Conservation (phyloP, 2,329 filamentous ascomycete species). For the Botryotinia convoluta region DNA sequence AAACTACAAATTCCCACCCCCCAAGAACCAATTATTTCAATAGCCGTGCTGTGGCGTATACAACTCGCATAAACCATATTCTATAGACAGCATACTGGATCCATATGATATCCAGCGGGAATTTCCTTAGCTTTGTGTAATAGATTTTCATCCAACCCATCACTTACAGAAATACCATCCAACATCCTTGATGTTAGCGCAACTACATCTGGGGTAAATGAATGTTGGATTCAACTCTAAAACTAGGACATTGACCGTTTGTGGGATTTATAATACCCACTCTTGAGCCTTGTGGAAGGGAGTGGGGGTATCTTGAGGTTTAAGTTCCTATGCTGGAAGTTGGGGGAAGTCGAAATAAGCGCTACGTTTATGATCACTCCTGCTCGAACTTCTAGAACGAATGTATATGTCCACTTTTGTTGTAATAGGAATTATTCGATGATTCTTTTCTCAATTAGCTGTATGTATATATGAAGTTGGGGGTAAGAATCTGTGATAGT, state of each 20-base stretch:
- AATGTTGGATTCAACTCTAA: background rate
- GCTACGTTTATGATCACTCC: background rate
- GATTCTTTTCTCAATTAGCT: background rate
- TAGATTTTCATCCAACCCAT: background rate
- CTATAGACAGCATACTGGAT: background rate
- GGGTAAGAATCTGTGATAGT: background rate
- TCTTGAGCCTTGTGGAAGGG: background rate
- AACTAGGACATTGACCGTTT: background rate
- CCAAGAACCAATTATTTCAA: background rate
- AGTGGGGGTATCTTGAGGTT: background rate
- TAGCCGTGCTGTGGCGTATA: background rate
- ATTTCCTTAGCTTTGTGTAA: background rate
- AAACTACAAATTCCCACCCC: background rate
- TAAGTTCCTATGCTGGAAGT: background rate
- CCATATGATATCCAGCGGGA: background rate
- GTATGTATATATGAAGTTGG: background rate
- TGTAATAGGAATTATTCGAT: background rate
- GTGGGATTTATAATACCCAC: background rate
- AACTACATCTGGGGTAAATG: background rate
- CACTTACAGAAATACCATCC: background rate
- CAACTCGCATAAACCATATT: background rate
- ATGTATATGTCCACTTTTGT: background rate
- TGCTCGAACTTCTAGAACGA: background rate
- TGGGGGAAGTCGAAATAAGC: background rate
- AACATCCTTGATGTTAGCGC: background rate